phyloP scores from a whole-genome alignment of 179 eudicot genomes.

The Gypsophila paniculata region DNA sequence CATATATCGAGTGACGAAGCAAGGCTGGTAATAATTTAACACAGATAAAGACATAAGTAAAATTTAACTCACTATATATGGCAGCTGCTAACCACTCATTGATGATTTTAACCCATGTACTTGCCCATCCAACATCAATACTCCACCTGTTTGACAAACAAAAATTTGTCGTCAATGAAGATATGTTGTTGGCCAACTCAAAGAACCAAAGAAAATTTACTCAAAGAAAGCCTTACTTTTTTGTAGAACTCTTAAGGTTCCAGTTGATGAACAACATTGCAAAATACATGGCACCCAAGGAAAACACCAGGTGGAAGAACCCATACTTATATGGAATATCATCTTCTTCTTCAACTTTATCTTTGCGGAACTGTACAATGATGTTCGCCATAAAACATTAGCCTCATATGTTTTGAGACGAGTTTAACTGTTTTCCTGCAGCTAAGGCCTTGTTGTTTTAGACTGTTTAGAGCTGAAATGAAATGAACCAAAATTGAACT shows the following conservation, averaged over 20 bases:
- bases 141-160: constrained; percentile 60
- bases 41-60: not conserved
- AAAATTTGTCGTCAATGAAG: not conserved
- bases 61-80: constrained; percentile 58
- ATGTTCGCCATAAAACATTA: not conserved
- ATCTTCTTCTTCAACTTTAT: constrained; percentile 51
- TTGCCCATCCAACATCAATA: constrained; percentile 97
- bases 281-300: constrained; percentile 94
- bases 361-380: constrained; percentile 58
- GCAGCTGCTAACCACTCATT: constrained; percentile 98
- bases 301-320: constrained; percentile 82
- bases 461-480: too few species aligned
- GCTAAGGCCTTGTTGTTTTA: too few species aligned
- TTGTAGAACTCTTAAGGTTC: constrained; percentile 69
- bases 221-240: constrained; percentile 43
- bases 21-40: too few species aligned
- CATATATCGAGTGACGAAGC: too few species aligned
- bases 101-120: constrained; percentile 91
- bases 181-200: constrained; percentile 2
- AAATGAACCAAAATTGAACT: too few species aligned
- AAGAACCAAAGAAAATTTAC: constrained; percentile 2
- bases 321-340: constrained; percentile 84
- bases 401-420: not conserved
- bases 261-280: constrained; percentile 93
- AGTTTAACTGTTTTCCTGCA: too few species aligned